Base-by-base conservation (phyloP, 495 filamentous ascomycete species). In the Pyrenula aspistea region DNA sequence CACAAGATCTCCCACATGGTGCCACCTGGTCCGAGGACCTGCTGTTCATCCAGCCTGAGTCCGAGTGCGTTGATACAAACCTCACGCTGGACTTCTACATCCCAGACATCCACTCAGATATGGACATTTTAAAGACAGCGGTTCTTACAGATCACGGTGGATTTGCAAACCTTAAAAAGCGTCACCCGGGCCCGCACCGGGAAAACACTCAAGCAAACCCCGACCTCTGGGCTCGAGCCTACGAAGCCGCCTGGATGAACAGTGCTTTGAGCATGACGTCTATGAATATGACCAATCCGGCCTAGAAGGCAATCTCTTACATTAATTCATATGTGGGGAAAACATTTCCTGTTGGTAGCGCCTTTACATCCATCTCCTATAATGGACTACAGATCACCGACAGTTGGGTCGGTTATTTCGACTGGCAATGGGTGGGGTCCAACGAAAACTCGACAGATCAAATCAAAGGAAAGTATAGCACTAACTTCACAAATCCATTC, bases 41-140 rank as follows among this genome's bases (percentile, higher is more conserved):
- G 2, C 65, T 77, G 1, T 77, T 75, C 59, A 59, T 77, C 54
- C 68, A 75, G 61, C 74, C 73, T 1, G 61, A 68, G 19, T 68
- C 72, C 11, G 42, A 11, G 19, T 48, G 42, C 19, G 42, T 48
- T 19, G 42, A 48, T 48, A 48, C 42, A 19, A 48, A 48, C 42
- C 19, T 76, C 22, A 75, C 71, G 2, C 22, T 77, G 8, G 68
- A 77, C 42, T 74, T 65, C 53, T 64, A 11, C 11, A 48, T 48
- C 22, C 1, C 55, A 63, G n/a, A n/a, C n/a, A n/a, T n/a, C n/a
- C 24, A 49, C 1, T 56, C 52, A 23, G 20, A 22, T 10, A 20
- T 53, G 22, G 19, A 54, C 10, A 36, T 50, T 3, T 22, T 62
- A 1, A 20, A 21, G 15, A 55, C 71, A 52, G 31, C 68, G 8